Percentiles rank a stretch among this genome's conserved stretches.
These are phyloP conservation scores for Microdochium paspali DNA, from an alignment of 2,329 filamentous ascomycete species.

Conservation along the genomic window DNA sequence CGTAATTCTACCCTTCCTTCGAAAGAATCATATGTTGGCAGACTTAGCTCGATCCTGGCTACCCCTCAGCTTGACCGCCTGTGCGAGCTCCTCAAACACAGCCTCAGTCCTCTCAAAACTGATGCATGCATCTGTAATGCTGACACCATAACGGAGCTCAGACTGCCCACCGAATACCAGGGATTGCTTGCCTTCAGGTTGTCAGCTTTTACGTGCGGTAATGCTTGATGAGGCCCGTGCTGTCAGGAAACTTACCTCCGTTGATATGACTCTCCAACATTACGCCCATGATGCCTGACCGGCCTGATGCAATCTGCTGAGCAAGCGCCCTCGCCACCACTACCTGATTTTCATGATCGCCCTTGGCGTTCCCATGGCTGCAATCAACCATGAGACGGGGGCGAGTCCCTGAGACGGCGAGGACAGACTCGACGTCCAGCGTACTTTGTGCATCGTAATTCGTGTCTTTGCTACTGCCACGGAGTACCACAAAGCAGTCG, in stretches of 20 bases:
- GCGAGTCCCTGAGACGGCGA: slow-evolving; percentile 63
- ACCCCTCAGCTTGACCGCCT: slow-evolving; percentile 51
- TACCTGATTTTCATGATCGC: slow-evolving; percentile 95
- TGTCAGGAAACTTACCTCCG: slow-evolving; percentile 53
- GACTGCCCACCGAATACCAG: slow-evolving; percentile 77
- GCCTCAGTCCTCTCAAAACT: slow-evolving; percentile 81
- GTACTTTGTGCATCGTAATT: slow-evolving; percentile 89
- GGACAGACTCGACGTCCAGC: slow-evolving; percentile 67
- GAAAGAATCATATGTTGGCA: too few species aligned
- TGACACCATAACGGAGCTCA: slow-evolving; percentile 85
- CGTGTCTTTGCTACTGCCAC: slow-evolving; percentile 84
- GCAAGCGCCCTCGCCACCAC: slow-evolving; percentile 78
- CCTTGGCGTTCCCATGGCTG: slow-evolving; percentile 90
- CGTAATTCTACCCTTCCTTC: too few species aligned
- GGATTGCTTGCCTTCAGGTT: slow-evolving; percentile 65
- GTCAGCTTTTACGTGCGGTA: slow-evolving; percentile 14
- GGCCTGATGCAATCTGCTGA: slow-evolving; percentile 75
- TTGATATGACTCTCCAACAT: slow-evolving; percentile 99
- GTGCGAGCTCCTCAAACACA: slow-evolving; percentile 71
- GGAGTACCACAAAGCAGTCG: slow-evolving; percentile 92
- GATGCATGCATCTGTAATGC: slow-evolving; percentile 96
- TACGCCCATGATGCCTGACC: slow-evolving; percentile 85
- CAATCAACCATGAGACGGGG: slow-evolving; percentile 93
- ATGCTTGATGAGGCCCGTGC: neutral
- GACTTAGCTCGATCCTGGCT: too few species aligned